Conservation (phyloP, 805 yeast species). For the Citeromyces matritensis region DNA sequence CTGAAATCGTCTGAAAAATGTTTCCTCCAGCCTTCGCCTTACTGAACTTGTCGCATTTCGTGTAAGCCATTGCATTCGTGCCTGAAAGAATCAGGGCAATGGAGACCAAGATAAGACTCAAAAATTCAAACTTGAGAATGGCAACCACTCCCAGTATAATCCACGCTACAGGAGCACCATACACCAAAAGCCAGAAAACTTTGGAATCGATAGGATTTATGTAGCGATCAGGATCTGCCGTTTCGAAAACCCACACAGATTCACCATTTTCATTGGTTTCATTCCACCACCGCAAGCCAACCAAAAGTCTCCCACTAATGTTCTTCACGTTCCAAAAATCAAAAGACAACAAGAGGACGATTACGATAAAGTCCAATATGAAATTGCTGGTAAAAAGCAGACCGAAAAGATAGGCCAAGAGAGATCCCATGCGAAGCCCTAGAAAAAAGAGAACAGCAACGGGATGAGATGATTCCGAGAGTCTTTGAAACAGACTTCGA, state of each 20-base stretch:
- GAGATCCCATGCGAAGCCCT: constrained; percentile 45
- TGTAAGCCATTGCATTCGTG: constrained; percentile 82
- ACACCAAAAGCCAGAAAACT: constrained; percentile 73
- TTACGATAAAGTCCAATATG: constrained; percentile 64
- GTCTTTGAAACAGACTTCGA: constrained; percentile 23
- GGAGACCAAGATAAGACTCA: constrained; percentile 43
- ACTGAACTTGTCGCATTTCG: constrained; percentile 85
- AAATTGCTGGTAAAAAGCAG: constrained; percentile 48
- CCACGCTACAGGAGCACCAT: constrained; percentile 71
- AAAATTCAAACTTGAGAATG: constrained; percentile 58
- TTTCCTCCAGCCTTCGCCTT: constrained; percentile 57
- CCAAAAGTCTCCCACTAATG: constrained; percentile 77
- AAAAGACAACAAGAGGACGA: constrained; percentile 64
- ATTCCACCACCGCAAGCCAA: constrained; percentile 96
- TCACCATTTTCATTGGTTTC: constrained; percentile 55
- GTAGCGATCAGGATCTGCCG: constrained; percentile 54
- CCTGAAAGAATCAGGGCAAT: constrained; percentile 61
- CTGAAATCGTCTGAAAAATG: constrained; percentile 21
- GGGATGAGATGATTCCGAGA: constrained; percentile 70
- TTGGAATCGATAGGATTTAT: constrained; percentile 89
- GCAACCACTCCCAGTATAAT: constrained; percentile 60
- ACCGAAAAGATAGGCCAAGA: constrained; percentile 59
- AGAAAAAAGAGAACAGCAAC: constrained; percentile 57
- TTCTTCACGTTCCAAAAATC: constrained; percentile 94
- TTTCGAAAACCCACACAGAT: constrained; percentile 78